Base-by-base conservation (phyloP, 2,329 filamentous ascomycete species). In the Daldinia eschscholtzii region DNA sequence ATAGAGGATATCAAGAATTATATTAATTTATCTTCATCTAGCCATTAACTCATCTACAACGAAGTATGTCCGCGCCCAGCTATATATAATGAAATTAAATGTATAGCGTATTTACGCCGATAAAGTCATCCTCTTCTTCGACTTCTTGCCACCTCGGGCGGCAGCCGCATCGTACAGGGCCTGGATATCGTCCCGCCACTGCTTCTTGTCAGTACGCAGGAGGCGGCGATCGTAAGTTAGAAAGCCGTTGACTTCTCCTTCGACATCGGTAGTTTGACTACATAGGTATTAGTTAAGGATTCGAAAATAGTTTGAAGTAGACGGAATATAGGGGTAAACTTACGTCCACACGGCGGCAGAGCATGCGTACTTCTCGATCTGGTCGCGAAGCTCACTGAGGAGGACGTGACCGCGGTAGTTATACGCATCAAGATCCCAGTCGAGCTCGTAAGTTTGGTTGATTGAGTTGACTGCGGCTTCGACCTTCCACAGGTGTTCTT, bases 161-260 rank as follows among this genome's bases (percentile, higher is more conserved):
- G 73, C 73, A 0, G 87, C 87, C 5, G 89, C 86, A 48, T 86
- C 82, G 73, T 90, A 91, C 15, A 92, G 75, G 2, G 82, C 83
- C 71, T 85, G 77, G 50, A 91, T 91, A 74, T 91, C 89, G 0
- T 75, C 76, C 73, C 82, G 84, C 90, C 90, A 92, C 78, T 88
- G 86, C 6, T 80, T 77, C 42, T 81, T 79, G 65, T 92, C 81
- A 4, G 87, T 85, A 0, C 90, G 81, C 37, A 90, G 76, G 0
- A 91, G 65, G 0, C 89, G 82, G 1, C 91, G 86, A 76, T 93
- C 90, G 72, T 92, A 92, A 0, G 90, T 92, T 72, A 92, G 77
- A 64, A 93, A 80, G 0, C 91, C 91, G 72, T 93, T 93, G 7
- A 93, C 88, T 76, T 93, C 91, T 4, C 90, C 91, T 76, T 93